Evolutionary conservation across 140 eudicot species (phyloP), one percentile per base, ranked within the genome.

Genomic region (Oenanthe javanica): DNA sequence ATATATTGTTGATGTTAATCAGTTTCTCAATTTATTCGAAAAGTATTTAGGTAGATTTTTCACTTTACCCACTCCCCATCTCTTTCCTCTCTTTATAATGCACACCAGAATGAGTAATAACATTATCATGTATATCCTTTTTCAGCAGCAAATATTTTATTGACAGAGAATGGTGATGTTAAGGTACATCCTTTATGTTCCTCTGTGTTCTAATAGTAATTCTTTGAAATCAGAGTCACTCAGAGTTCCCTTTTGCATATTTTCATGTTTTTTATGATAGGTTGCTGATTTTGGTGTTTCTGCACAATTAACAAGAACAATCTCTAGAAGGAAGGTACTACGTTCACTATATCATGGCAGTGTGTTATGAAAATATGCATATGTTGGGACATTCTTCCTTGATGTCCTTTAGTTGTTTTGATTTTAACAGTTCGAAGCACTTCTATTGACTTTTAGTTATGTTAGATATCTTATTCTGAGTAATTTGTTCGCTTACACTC

Each of bases 201-300:
- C 49, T 54, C 73, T 31, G 13, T 31, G 45, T 67, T 67, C 73
- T 67, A 67, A 13, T 23, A 66, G 47, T 77, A 14, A 31, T 77
- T 9, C 7, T 36, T 63, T n/a, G 67, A 14, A 25, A 46, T 47
- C 1, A 0, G 23, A 7, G 19, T 46, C 42, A 80, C 23, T 75
- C 2, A 31, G 45, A 31, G 4, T 67, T 43, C 45, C 9, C 0
- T 27, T 31, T 7, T 12, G 73, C 45, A 5, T 67, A 2, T 66
- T 25, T 12, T 23, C 73, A 27, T 18, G 6, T 51, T 8, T 51
- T 79, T 80, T 67, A 21, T 73, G 69, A 77, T 76, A 94, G 98
- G 97, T 94, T 64, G 98, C 98, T 77, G 98, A 94, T 81, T 94
- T 94, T 83, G 96, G 98, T 47, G 98, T 94, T 67, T 94, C 98